Evolutionary conservation across 176 grass and related monocot genomes (phyloP), one percentile per base, ranked within the genome.

Genomic region (Avena eriantha): DNA sequence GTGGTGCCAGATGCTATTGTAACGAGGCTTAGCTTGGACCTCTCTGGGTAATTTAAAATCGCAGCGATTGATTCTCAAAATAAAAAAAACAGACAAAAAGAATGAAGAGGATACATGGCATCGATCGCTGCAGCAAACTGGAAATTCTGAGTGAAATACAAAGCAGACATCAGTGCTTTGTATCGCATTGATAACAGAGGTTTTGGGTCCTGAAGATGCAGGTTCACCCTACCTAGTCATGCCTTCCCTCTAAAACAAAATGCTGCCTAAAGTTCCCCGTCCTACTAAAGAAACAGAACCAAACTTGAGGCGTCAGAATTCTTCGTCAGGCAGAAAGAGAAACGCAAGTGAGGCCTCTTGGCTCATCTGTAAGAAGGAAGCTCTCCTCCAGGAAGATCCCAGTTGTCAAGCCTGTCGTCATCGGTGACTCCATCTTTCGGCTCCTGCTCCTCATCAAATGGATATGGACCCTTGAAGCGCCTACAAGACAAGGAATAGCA

Each of bases 351-450:
- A 24, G 13, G 23, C 49, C 24, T 41, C 10, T 85, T 10, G 23
- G 35, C 57, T 86, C 59, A 86, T 84, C 57, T 66, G 80, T 75
- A 84, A 68, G 84, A 84, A 49, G 87, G 90, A 74, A 92, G 64
- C 59, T 86, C 39, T 53, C 90, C 87, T 16, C 69, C 83, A 60
- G 87, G 83, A 49, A 92, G 74, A 31, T 86, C 87, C 90, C 90
- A 89, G 16, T 92, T 92, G 87, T 92, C 87, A 8, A 59, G 34
- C 50, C 67, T 15, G 23, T 92, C 84, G 17, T 88, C 61, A 0
- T 89, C 66, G 0, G 17, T 19, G 0, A 3, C n/a, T 18, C 34
- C 9, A 35, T 83, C 74, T 39, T 78, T 79, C 0, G 34, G 1
- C 3, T 14, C 74, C 26, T 86, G 54, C 16, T 86, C 50, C 9